phyloP scores from a whole-genome alignment of 495 filamentous ascomycete species.

The Lichina pygmaea region DNA sequence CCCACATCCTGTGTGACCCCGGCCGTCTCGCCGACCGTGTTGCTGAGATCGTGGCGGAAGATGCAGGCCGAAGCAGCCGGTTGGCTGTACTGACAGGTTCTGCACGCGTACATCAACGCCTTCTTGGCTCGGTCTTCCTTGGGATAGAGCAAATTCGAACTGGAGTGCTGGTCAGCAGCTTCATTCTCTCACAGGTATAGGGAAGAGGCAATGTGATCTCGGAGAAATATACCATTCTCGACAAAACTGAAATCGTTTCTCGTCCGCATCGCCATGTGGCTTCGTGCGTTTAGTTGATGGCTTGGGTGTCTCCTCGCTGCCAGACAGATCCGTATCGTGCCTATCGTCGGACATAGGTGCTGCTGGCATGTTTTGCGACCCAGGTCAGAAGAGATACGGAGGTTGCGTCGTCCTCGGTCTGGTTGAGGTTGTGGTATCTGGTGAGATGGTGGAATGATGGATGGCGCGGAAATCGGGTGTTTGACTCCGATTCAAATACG shows the following conservation, averaged over 20 bases:
- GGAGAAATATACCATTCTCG: constrained; percentile 49
- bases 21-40: constrained; percentile 33
- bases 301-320: not conserved
- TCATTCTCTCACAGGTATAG: not conserved
- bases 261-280: constrained; percentile 43
- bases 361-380: too few relatives aligned
- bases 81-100: constrained; percentile 76
- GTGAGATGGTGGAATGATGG: too few relatives aligned
- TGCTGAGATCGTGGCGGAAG: constrained; percentile 5
- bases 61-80: constrained; percentile 3
- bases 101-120: constrained; percentile 51
- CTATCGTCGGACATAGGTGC: too few relatives aligned
- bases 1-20: constrained; percentile 92
- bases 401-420: too few relatives aligned
- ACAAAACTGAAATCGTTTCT: constrained; percentile 55
- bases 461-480: too few relatives aligned
- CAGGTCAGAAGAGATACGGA: too few relatives aligned
- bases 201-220: not conserved
- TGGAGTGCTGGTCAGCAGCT: constrained; percentile 10
- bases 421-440: too few relatives aligned
- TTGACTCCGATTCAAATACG: too few relatives aligned
- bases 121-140: constrained; percentile 54
- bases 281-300: constrained; percentile 7
- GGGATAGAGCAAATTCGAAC: constrained; percentile 92
- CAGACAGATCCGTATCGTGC: too few relatives aligned